Evolutionary conservation across 2,329 filamentous ascomycete genomes (phyloP), one percentile per base, ranked within the genome.

Genomic region (Aspergillus flavus): DNA sequence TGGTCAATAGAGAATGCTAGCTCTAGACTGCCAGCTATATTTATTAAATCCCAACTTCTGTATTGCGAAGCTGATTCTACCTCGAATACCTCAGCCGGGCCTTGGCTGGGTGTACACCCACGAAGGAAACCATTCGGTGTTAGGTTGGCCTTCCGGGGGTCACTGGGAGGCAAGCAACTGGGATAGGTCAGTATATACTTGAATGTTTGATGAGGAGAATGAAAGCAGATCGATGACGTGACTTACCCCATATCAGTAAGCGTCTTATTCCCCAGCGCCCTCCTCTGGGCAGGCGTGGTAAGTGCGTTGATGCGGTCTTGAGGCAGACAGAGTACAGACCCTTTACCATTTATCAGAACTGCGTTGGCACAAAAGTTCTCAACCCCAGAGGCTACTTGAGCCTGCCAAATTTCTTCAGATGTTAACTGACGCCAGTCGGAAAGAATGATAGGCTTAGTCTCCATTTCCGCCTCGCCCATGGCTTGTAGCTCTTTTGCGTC

Each of bases 281-380:
- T 10, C 32, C 52, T 64, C 34, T 68, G 68, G 1, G 48, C 54
- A 3, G 46, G 16, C 4, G 75, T 76, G 0, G 76, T 78, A 55
- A 77, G 78, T 2, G 76, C 69, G 34, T 78, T 73, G 39, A 74
- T 68, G 26, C 66, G 60, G 6, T 65, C 66, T 16, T 64, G 68
- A 4, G 69, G 57, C 1, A 72, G 62, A 36, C 73, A 75, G 16
- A 65, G 67, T 10, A 73, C 62, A 4, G 74, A 74, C 1, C 75
- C 75, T 57, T 87, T 86, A 28, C 88, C 88, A 62, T 90, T 89
- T 57, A 90, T 79, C 12, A 90, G 74, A 16, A 90, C 77, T 0
- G 86, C 83, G 69, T 89, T 87, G 65, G 86, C 85, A 76, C 88
- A 90, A 0, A 81, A 78, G 26, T 84, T 78, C 4, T 83, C 76